Percentiles rank a stretch among this genome's conserved stretches.
phyloP scores from a whole-genome alignment of 2,329 filamentous ascomycete species.

The Aspergillus sp. region DNA sequence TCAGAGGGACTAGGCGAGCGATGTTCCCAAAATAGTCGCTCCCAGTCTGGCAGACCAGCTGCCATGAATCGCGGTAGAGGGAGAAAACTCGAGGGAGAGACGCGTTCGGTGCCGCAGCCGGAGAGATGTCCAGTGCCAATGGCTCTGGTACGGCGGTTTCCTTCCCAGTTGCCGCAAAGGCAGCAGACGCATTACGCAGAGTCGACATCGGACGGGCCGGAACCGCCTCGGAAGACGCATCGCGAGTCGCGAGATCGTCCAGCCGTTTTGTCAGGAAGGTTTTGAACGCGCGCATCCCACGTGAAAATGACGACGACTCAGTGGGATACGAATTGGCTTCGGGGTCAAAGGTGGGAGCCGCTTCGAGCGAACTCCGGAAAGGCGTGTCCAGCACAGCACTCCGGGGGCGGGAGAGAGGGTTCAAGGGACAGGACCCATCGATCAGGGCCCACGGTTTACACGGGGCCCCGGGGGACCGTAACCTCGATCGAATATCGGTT shows the following conservation, averaged over 20 bases:
- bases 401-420: conserved; percentile 11
- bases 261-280: conserved; percentile 29
- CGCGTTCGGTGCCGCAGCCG: neutral
- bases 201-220: conserved; percentile 9
- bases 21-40: conserved; percentile 13
- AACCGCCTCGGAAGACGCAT: conserved; percentile 7
- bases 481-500: conserved; percentile 16
- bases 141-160: neutral
- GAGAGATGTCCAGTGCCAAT: neutral
- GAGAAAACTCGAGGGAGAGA: conserved; percentile 1
- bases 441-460: conserved; percentile 19
- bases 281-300: conserved; percentile 30
- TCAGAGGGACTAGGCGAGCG: neutral
- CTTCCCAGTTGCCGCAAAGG: conserved; percentile 1
- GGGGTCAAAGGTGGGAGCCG: conserved; percentile 17
- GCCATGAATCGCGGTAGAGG: conserved; percentile 23
- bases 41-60: conserved; percentile 32
- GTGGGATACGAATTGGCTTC: conserved; percentile 15
- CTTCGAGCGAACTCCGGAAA: conserved; percentile 19
- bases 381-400: conserved; percentile 12
- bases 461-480: conserved; percentile 10
- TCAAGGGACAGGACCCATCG: conserved; percentile 8
- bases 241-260: conserved; percentile 24
- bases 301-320: conserved; percentile 25
- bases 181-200: conserved; percentile 12